Percentiles rank a stretch among this genome's conserved stretches.
These are phyloP conservation scores for Sequoia sempervirens DNA, from an alignment of 75 land plant genomes.

Conservation along the genomic window DNA sequence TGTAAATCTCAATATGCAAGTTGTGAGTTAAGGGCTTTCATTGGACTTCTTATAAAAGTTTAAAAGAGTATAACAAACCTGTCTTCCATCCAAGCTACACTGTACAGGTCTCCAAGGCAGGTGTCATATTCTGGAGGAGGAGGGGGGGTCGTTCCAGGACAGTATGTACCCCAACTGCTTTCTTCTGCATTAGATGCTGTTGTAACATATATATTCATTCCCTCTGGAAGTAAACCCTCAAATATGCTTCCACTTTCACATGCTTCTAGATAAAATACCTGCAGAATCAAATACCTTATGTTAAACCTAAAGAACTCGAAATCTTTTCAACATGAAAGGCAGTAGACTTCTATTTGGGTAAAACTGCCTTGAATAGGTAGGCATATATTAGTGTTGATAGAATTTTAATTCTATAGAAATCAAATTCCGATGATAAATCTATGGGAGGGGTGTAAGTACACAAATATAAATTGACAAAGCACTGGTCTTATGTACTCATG, in stretches of 20 bases:
- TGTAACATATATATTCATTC: slow-evolving; percentile 78
- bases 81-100: slow-evolving; percentile 98
- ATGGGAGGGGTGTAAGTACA: not conserved
- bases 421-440: not conserved
- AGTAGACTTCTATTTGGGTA: not conserved
- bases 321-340: not conserved
- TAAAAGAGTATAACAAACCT: slow-evolving; percentile 36
- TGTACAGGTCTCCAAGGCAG: slow-evolving; percentile 89
- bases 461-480: not conserved
- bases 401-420: not conserved
- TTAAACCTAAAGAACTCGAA: not conserved
- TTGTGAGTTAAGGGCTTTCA: not conserved
- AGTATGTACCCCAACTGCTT: slow-evolving; percentile 91
- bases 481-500: not conserved
- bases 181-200: slow-evolving; percentile 92
- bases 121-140: slow-evolving; percentile 84
- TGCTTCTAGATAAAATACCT: slow-evolving; percentile 90
- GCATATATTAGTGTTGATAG: not conserved
- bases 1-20: not conserved
- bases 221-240: slow-evolving; percentile 77
- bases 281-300: slow-evolving; percentile 7
- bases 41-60: not conserved
- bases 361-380: not conserved
- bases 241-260: slow-evolving; percentile 98
- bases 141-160: slow-evolving; percentile 85